Conservation (phyloP, 177 flowering plant species). For the Vitis hybrid region DNA sequence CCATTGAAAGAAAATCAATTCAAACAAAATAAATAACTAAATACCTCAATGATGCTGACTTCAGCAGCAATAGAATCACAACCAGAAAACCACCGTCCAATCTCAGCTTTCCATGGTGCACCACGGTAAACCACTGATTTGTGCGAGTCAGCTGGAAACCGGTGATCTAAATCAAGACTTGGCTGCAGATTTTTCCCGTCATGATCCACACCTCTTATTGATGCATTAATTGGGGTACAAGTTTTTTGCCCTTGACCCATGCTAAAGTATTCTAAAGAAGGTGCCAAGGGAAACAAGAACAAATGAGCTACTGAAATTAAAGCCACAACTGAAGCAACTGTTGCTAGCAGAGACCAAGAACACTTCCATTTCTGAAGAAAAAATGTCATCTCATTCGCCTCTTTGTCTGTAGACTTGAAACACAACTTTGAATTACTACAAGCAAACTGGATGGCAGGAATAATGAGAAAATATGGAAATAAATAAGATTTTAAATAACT, state of each 20-base stretch:
- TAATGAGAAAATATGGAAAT: no score
- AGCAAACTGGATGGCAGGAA: no score
- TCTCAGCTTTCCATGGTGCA: conserved; percentile 88
- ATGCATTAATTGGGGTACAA: conserved; percentile 43
- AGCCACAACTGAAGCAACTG: conserved; percentile 50
- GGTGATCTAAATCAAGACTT: conserved; percentile 29
- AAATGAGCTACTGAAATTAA: conserved; percentile 62
- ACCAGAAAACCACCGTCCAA: conserved; percentile 87
- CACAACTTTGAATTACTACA: no score
- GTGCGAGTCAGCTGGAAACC: conserved; percentile 60
- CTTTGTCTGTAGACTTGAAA: no score
- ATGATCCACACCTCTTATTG: conserved; percentile 17
- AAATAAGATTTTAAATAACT: no score
- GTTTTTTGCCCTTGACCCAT: conserved; percentile 35
- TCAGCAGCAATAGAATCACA: conserved; percentile 55
- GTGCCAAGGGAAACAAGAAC: conserved; percentile 58
- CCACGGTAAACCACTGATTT: conserved; percentile 70
- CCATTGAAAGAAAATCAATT: background rate
- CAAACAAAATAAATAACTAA: background rate
- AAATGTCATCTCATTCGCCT: conserved; percentile 34
- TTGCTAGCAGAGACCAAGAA: conserved; percentile 63
- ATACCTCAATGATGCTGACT: conserved; percentile 68
- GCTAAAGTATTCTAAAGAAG: conserved; percentile 52
- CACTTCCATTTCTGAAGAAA: conserved; percentile 53
- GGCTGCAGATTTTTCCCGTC: conserved; percentile 17